phyloP scores from a whole-genome alignment of 192 early-diverging fungal species.

The Rhizophagus clarus region DNA sequence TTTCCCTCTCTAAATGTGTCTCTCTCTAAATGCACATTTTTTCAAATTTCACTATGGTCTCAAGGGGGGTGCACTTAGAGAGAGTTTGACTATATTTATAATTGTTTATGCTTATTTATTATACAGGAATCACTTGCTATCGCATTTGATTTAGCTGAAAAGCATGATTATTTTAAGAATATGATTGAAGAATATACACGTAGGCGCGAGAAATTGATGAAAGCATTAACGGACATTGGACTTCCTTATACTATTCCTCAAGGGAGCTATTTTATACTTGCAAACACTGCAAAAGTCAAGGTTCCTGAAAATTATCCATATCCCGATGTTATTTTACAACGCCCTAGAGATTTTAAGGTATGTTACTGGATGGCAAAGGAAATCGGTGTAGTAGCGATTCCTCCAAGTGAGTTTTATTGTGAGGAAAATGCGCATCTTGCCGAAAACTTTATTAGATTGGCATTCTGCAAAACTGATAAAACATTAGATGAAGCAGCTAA shows the following conservation, averaged over 20 bases:
- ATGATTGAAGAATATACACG: slow-evolving; percentile 69
- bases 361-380: slow-evolving; percentile 86
- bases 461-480: slow-evolving; percentile 91
- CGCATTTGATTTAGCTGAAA: slow-evolving; percentile 66
- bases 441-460: slow-evolving; percentile 81
- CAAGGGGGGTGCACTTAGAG: too few relatives aligned
- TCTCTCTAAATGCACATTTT: too few relatives aligned
- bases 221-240: slow-evolving; percentile 63
- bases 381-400: slow-evolving; percentile 90
- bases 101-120: background rate
- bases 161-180: slow-evolving; percentile 65
- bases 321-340: slow-evolving; percentile 54
- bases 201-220: slow-evolving; percentile 75
- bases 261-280: slow-evolving; percentile 93
- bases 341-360: slow-evolving; percentile 76
- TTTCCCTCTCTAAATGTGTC: too few relatives aligned
- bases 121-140: slow-evolving; percentile 69
- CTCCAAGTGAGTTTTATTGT: slow-evolving; percentile 89
- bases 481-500: slow-evolving; percentile 74
- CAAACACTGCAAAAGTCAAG: slow-evolving; percentile 70
- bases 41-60: too few relatives aligned
- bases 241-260: slow-evolving; percentile 84
- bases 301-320: slow-evolving; percentile 64
- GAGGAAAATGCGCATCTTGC: slow-evolving; percentile 64
- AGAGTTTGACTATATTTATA: too few relatives aligned